Percentiles rank a stretch among this genome's conserved stretches.
Evolutionary conservation across 495 filamentous ascomycete species (phyloP).

Genomic region (Lentithecium fluviatile): DNA sequence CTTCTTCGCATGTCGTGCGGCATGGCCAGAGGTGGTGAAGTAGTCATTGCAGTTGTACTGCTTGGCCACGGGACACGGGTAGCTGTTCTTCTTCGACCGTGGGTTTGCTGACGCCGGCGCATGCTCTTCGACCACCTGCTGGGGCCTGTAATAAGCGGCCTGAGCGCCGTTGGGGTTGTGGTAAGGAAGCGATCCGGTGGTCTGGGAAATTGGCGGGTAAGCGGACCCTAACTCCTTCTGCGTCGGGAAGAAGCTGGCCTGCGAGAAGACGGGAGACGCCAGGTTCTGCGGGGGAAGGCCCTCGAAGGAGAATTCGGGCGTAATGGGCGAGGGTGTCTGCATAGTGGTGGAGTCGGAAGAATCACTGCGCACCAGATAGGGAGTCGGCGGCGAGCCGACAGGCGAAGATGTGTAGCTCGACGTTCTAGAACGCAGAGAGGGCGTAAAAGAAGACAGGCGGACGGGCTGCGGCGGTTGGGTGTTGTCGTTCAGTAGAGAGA

Average conservation of each 20-base stretch:
- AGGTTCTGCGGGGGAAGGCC: constrained; percentile 15
- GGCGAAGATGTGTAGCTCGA: constrained; percentile 44
- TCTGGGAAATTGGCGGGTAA: constrained; percentile 32
- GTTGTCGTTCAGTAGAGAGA: constrained; percentile 38
- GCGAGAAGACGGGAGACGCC: constrained; percentile 28
- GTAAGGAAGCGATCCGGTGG: constrained; percentile 23
- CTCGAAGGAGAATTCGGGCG: constrained; percentile 39
- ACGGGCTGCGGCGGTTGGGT: background rate
- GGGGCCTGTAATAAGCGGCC: constrained; percentile 24
- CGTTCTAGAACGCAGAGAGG: constrained; percentile 35
- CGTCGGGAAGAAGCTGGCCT: constrained; percentile 12
- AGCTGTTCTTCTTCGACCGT: constrained; percentile 56
- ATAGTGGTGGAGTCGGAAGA: constrained; percentile 41
- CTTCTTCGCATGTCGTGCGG: constrained; percentile 94
- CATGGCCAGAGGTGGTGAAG: constrained; percentile 95
- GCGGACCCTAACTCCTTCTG: constrained; percentile 28
- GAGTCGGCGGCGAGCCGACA: constrained; percentile 41
- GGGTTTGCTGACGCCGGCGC: constrained; percentile 28
- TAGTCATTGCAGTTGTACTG: constrained; percentile 44
- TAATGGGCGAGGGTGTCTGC: constrained; percentile 43
- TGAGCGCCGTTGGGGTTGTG: constrained; percentile 15
- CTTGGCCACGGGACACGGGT: constrained; percentile 59
- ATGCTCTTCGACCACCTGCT: constrained; percentile 5
- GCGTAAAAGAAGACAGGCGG: constrained; percentile 25
- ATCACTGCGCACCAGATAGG: constrained; percentile 39